A percentile compares a stretch with the other conserved stretches of the same genome.
phyloP scores from a whole-genome alignment of 2,329 filamentous ascomycete species.

The Exophiala mesophila region DNA sequence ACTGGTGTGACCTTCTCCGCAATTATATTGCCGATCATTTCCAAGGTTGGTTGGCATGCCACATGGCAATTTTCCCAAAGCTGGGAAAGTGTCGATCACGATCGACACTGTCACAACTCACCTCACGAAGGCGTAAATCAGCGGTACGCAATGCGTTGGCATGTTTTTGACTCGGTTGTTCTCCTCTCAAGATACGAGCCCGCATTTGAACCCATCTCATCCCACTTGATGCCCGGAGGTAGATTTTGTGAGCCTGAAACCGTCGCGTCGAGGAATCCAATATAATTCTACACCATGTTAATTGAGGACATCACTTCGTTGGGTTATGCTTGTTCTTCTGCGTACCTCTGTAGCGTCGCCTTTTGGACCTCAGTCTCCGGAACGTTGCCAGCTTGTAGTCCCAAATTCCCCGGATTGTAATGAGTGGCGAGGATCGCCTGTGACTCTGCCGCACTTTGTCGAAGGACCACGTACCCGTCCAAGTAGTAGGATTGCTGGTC shows the following conservation, averaged over 20 bases:
- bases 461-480: conserved; percentile 55
- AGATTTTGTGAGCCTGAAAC: conserved; percentile 58
- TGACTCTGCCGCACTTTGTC: conserved; percentile 52
- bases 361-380: conserved; percentile 52
- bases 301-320: conserved; percentile 22
- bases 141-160: conserved; percentile 45
- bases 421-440: conserved; percentile 51
- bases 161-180: conserved; percentile 46
- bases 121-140: conserved; percentile 45
- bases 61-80: conserved; percentile 10
- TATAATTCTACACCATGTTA: conserved; percentile 48
- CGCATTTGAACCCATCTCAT: conserved; percentile 56
- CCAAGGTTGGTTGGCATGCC: conserved; percentile 9
- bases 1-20: no score
- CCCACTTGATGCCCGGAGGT: conserved; percentile 54
- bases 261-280: conserved; percentile 56
- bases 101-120: conserved; percentile 30
- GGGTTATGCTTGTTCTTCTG: conserved; percentile 13
- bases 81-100: conserved; percentile 11
- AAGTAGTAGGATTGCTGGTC: conserved; percentile 52
- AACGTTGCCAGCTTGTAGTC: conserved; percentile 23
- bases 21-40: conserved; percentile 19
- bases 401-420: conserved; percentile 44
- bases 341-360: conserved; percentile 52
- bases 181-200: conserved; percentile 47